Conservation (phyloP, 2,329 filamentous ascomycete species). For the Colletotrichum spaethianum region DNA sequence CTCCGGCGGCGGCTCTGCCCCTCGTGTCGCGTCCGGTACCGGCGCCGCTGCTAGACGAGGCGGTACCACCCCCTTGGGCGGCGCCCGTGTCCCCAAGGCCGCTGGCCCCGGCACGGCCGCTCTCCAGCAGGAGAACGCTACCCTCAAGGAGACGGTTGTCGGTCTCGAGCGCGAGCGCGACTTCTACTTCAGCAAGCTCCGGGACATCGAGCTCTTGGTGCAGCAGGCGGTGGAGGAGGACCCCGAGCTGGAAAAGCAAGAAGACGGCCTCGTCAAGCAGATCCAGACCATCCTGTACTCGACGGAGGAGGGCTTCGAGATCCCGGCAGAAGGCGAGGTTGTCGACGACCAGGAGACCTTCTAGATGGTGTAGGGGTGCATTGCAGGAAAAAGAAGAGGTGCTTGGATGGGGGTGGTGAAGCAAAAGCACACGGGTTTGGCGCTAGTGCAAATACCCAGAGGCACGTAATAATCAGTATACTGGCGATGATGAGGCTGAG, state of each 20-base stretch:
- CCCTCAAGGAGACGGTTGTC: constrained; percentile 94
- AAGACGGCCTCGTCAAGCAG: constrained; percentile 91
- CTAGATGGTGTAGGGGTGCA: constrained; percentile 53
- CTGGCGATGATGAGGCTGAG: constrained; percentile 35
- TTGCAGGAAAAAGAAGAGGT: background rate
- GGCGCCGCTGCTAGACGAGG: constrained; percentile 67
- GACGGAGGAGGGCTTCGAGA: constrained; percentile 94
- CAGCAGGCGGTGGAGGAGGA: constrained; percentile 95
- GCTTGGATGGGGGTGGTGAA: constrained; percentile 8
- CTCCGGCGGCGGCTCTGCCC: constrained; percentile 61
- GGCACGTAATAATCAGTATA: constrained; percentile 40
- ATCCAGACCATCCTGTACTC: constrained; percentile 98
- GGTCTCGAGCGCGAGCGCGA: constrained; percentile 96
- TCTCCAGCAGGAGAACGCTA: constrained; percentile 86
- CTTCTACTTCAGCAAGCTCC: constrained; percentile 99
- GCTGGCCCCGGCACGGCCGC: constrained; percentile 74
- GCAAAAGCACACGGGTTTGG: constrained; percentile 38
- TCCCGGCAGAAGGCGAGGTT: constrained; percentile 82
- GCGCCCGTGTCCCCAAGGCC: constrained; percentile 61
- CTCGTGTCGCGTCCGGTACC: constrained; percentile 64
- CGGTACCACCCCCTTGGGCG: constrained; percentile 73
- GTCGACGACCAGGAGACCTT: constrained; percentile 87
- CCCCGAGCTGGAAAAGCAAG: constrained; percentile 93
- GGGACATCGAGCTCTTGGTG: constrained; percentile 95
- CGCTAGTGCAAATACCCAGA: constrained; percentile 41